Evolutionary conservation across 176 grass and related monocot species (phyloP).

Genomic region (Eremochloa ophiuroides): DNA sequence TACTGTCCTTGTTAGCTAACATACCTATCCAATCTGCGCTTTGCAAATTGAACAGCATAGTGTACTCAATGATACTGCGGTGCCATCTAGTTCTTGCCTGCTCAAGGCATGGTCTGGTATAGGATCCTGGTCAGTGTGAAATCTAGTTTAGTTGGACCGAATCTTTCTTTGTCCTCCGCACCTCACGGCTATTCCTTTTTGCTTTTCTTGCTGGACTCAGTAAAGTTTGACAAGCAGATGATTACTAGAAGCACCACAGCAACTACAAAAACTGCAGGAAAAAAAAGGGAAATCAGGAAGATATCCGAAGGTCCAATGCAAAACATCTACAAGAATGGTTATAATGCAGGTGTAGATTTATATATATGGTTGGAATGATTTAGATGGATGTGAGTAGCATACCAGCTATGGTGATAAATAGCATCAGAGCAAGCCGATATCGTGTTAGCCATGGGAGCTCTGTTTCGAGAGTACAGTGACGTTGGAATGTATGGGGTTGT

Average conservation of each 20-base stretch:
- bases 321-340: neutral
- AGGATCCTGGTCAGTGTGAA: constrained; percentile 8
- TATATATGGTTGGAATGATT: neutral
- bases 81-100: neutral
- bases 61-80: neutral
- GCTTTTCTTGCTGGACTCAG: constrained; percentile 10
- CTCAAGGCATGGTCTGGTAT: neutral
- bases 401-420: constrained; percentile 53
- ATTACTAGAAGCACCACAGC: constrained; percentile 22
- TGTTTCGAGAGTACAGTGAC: constrained; percentile 56
- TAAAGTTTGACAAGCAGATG: constrained; percentile 14
- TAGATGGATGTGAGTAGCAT: constrained; percentile 16
- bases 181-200: constrained; percentile 30
- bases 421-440: constrained; percentile 50
- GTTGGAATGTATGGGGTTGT: constrained; percentile 24
- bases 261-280: constrained; percentile 19
- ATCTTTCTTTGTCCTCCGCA: neutral
- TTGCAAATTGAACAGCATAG: neutral
- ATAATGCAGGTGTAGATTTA: neutral
- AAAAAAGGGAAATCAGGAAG: neutral
- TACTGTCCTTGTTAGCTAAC: neutral
- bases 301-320: neutral
- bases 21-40: neutral
- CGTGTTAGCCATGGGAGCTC: constrained; percentile 59
- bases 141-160: constrained; percentile 8